Evolutionary conservation across 371 early-diverging fungal genomes (phyloP).

Genomic region (Conidiobolus coronatus): DNA sequence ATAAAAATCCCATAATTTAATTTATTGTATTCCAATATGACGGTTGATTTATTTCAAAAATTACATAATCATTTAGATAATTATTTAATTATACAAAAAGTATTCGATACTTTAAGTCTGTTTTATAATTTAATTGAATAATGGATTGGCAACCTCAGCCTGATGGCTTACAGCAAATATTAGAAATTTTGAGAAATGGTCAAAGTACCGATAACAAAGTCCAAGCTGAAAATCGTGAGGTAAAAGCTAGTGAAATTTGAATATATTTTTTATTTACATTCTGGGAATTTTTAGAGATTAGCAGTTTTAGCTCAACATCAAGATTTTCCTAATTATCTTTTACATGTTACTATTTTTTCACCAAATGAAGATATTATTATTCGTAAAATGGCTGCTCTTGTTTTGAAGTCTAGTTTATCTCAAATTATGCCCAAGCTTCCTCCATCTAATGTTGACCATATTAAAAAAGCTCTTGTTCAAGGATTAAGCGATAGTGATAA

Average conservation of each 20-base stretch:
- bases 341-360: conserved; percentile 62
- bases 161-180: conserved; percentile 31
- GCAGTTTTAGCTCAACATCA: conserved; percentile 34
- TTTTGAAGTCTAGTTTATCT: conserved; percentile 68
- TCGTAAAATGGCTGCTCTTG: conserved; percentile 69
- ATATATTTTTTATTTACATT: neutral
- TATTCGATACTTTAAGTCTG: too few species aligned
- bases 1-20: too few species aligned
- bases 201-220: conserved; percentile 26
- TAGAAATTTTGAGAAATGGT: conserved; percentile 32
- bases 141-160: conserved; percentile 36
- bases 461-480: conserved; percentile 43
- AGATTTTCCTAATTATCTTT: conserved; percentile 67
- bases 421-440: conserved; percentile 28
- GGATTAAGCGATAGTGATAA: conserved; percentile 46
- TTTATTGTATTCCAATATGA: too few species aligned
- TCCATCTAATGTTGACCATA: conserved; percentile 38
- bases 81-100: too few species aligned
- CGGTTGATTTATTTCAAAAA: too few species aligned
- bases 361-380: conserved; percentile 31
- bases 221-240: conserved; percentile 30
- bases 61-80: too few species aligned
- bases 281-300: neutral
- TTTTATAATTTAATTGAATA: neutral
- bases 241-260: conserved; percentile 8